Evolutionary conservation across 805 yeast genomes (phyloP).

Genomic region (Saturnispora sekii): DNA sequence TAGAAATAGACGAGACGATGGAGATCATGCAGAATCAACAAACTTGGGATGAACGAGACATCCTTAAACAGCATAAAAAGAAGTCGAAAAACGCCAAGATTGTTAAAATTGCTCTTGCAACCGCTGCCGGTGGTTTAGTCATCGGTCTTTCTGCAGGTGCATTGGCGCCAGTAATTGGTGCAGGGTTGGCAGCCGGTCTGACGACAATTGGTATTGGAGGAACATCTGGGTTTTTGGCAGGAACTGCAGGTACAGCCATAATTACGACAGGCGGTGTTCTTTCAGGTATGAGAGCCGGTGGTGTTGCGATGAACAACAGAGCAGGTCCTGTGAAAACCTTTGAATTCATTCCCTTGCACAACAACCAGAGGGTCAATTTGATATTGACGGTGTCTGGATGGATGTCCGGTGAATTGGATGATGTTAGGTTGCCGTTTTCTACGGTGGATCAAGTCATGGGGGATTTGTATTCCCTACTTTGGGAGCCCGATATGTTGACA

Average conservation of each 20-base stretch:
- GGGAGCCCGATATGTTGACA: slow-evolving; percentile 98
- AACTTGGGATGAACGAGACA: slow-evolving; percentile 61
- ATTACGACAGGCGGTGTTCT: slow-evolving; percentile 89
- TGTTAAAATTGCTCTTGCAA: slow-evolving; percentile 88
- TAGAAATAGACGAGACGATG: slow-evolving; percentile 61
- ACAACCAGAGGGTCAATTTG: slow-evolving; percentile 78
- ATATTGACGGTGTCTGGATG: slow-evolving; percentile 92
- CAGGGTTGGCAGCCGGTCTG: slow-evolving; percentile 95
- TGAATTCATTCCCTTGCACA: slow-evolving; percentile 87
- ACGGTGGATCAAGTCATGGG: slow-evolving; percentile 98
- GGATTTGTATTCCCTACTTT: slow-evolving; percentile 77
- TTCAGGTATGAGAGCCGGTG: slow-evolving; percentile 84
- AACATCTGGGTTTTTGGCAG: slow-evolving; percentile 87
- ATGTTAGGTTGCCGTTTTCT: slow-evolving; percentile 89
- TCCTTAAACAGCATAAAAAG: slow-evolving; percentile 63
- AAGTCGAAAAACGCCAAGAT: slow-evolving; percentile 55
- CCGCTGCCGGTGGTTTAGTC: slow-evolving; percentile 90
- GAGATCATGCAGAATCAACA: slow-evolving; percentile 32
- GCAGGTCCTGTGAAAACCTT: slow-evolving; percentile 90
- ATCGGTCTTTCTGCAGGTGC: slow-evolving; percentile 93
- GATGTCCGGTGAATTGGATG: slow-evolving; percentile 95
- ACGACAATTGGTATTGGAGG: slow-evolving; percentile 93
- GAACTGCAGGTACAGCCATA: slow-evolving; percentile 92
- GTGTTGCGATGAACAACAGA: slow-evolving; percentile 73
- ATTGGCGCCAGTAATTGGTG: slow-evolving; percentile 96